Evolutionary conservation across 805 yeast genomes (phyloP), one percentile per base, ranked within the genome.

Genomic region (Cyberlindnera sargentensis): DNA sequence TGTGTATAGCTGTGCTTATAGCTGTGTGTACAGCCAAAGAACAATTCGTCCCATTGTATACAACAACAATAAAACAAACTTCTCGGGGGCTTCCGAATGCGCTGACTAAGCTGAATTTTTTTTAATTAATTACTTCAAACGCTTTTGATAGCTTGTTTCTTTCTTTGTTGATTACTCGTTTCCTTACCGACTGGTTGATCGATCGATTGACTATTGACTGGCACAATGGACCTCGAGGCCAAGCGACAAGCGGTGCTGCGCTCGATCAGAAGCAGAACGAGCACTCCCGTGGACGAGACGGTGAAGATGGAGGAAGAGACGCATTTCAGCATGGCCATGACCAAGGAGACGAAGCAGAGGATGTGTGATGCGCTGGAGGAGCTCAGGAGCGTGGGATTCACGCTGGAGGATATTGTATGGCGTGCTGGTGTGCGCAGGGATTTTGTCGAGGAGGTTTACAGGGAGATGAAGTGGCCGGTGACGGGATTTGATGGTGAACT

Each of bases 161-260:
- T 29, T 8, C 10, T 29, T 29, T 29, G 10, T 29, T 29, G 20
- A 15, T 15, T 15, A 15, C 20, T 15, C 20, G 20, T 15, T 15
- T 15, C 20, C 20, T 15, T 15, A 15, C 20, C 20, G 20, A 15
- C 20, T 15, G 20, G 20, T 15, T 15, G 20, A 15, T 15, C 20
- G 20, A 15, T 15, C 20, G 20, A 15, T 15, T 15, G 20, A 15
- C 20, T 15, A 15, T 15, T 15, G 20, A 15, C 20, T 15, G 20
- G 20, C 20, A 15, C 20, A 15, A 23, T 47, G 8, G 56, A 52
- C 26, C 29, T 56, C 10, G 55, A 51, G 44, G 41, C 47, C 31
- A 55, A 50, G 46, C 43, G 58, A 20, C 50, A 34, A 27, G 60
- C 60, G 8, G 57, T 55, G n/a, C 46, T 56, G 6, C 55, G 45